A percentile compares a stretch with the other conserved stretches of the same genome.
Evolutionary conservation across 139 green algal genomes (phyloP).

Genomic region (Pseudopediastrum boryanum): DNA sequence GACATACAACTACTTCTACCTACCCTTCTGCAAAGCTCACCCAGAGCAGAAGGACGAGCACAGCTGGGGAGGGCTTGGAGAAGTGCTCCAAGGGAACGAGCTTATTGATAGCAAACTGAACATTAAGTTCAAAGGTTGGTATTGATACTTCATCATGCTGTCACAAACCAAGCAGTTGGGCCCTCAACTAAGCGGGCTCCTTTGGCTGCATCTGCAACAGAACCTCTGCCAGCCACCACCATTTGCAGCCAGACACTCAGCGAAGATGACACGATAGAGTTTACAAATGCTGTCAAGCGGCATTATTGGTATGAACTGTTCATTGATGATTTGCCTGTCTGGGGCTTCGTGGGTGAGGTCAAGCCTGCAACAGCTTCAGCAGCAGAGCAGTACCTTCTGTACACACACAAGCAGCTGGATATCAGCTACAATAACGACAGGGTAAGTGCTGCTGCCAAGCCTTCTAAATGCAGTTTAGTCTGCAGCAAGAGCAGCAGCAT

Average conservation of each 20-base stretch:
- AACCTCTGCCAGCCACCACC: slow-evolving; percentile 67
- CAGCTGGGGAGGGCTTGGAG: slow-evolving; percentile 93
- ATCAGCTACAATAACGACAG: slow-evolving; percentile 92
- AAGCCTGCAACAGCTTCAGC: neutral
- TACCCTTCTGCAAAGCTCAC: slow-evolving; percentile 90
- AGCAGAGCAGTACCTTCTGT: slow-evolving; percentile 54
- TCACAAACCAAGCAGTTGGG: neutral
- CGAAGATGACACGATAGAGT: slow-evolving; percentile 63
- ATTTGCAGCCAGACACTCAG: slow-evolving; percentile 81
- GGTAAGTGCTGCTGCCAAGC: slow-evolving; percentile 60
- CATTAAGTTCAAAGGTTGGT: slow-evolving; percentile 82
- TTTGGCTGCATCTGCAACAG: neutral
- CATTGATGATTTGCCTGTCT: slow-evolving; percentile 93
- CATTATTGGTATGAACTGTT: slow-evolving; percentile 94
- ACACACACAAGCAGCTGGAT: slow-evolving; percentile 93
- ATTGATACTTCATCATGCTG: no score
- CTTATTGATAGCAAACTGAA: slow-evolving; percentile 92
- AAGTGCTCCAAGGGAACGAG: slow-evolving; percentile 96
- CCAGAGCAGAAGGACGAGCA: slow-evolving; percentile 66
- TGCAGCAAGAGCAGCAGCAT: neutral
- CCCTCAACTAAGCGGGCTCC: neutral
- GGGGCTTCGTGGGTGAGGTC: slow-evolving; percentile 90
- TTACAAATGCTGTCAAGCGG: slow-evolving; percentile 49
- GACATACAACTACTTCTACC: slow-evolving; percentile 97
- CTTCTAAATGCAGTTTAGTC: no score